Conservation (phyloP, 139 green algal species). For the Ulvella scutata region DNA sequence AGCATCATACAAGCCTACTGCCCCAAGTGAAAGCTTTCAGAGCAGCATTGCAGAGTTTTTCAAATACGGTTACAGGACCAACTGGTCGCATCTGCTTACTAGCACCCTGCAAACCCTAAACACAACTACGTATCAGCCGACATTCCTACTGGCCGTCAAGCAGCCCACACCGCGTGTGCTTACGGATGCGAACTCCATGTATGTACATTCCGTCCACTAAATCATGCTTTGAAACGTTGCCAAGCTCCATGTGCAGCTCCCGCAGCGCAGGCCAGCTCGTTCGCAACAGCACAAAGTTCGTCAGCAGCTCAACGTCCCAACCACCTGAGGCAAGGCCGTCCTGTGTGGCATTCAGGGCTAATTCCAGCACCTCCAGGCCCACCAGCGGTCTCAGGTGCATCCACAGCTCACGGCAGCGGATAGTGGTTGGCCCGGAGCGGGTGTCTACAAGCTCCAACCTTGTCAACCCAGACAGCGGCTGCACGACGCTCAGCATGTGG, state of each 20-base stretch:
- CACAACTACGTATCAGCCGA: no score
- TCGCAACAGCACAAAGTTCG: background rate
- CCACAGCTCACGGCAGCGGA: background rate
- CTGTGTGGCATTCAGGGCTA: no score
- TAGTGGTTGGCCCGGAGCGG: no score
- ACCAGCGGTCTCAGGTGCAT: background rate
- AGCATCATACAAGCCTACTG: no score
- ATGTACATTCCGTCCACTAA: background rate
- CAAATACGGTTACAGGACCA: no score
- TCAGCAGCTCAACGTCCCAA: background rate
- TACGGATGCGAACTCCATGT: background rate
- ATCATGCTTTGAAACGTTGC: background rate
- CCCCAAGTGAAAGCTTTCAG: no score
- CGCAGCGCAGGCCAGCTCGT: background rate
- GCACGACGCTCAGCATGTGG: background rate
- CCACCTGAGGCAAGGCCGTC: background rate
- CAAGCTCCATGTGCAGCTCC: background rate
- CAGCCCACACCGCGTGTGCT: no score
- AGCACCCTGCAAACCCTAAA: no score
- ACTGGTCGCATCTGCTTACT: no score
- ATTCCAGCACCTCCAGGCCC: background rate
- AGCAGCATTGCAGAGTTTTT: no score
- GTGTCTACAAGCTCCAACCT: background rate
- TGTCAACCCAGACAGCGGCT: background rate
- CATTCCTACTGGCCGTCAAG: no score